phyloP scores from a whole-genome alignment of 139 green algal genomes.

The Axilococcus clingmanii region DNA sequence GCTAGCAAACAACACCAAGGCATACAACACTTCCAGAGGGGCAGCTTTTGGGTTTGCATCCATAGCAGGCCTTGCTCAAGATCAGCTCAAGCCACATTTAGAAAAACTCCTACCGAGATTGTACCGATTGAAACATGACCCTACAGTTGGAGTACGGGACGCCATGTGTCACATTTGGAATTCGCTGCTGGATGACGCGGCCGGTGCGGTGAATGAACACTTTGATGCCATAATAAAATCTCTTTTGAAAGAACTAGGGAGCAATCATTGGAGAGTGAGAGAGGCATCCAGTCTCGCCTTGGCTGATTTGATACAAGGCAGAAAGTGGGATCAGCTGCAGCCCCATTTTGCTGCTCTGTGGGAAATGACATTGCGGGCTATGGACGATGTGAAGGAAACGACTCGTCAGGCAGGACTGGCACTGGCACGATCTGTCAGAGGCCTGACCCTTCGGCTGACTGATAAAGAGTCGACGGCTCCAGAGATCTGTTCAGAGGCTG shows the following conservation, averaged over 20 bases:
- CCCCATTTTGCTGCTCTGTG: slow-evolving; percentile 51
- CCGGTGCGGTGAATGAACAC: slow-evolving; percentile 44
- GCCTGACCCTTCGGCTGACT: slow-evolving; percentile 54
- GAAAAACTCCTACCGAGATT: slow-evolving; percentile 71
- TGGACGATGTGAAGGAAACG: slow-evolving; percentile 84
- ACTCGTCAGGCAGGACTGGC: slow-evolving; percentile 35
- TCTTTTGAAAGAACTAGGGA: slow-evolving; percentile 58
- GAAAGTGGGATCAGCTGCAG: slow-evolving; percentile 54
- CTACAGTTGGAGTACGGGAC: slow-evolving; percentile 67
- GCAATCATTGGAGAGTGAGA: slow-evolving; percentile 71
- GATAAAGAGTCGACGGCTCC: slow-evolving; percentile 39
- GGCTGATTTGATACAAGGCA: slow-evolving; percentile 63
- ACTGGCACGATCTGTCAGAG: slow-evolving; percentile 30
- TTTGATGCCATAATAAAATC: slow-evolving; percentile 47
- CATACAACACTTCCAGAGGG: slow-evolving; percentile 57
- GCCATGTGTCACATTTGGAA: slow-evolving; percentile 62
- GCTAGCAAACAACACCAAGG: slow-evolving; percentile 57
- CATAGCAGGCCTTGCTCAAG: slow-evolving; percentile 69
- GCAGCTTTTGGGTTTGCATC: slow-evolving; percentile 78
- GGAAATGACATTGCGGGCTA: slow-evolving; percentile 56
- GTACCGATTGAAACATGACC: slow-evolving; percentile 76
- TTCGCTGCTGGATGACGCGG: slow-evolving; percentile 59
- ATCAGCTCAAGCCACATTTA: slow-evolving; percentile 52
- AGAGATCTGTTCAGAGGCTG: slow-evolving; percentile 30
- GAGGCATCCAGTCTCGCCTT: slow-evolving; percentile 61